Percentiles rank a stretch among this genome's conserved stretches.
phyloP scores from a whole-genome alignment of 495 filamentous ascomycete genomes.

The Talaromyces trachyspermus region DNA sequence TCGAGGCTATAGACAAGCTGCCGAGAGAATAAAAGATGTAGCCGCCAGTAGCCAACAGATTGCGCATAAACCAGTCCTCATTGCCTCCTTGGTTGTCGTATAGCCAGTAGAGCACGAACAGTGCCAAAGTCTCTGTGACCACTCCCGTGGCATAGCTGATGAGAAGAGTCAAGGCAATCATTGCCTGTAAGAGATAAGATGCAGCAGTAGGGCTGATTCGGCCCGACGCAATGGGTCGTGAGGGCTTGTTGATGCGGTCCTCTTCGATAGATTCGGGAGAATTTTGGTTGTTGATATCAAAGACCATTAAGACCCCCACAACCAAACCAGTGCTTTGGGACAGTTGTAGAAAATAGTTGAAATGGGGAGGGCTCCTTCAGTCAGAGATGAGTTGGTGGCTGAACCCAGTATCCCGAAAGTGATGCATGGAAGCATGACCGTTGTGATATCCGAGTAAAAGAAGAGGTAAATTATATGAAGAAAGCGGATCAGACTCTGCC shows the following conservation, averaged over 20 bases:
- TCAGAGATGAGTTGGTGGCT: slow-evolving; percentile 2
- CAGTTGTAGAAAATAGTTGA: neutral
- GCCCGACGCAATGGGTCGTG: slow-evolving; percentile 15
- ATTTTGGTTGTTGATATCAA: slow-evolving; percentile 18
- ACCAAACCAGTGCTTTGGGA: slow-evolving; percentile 1
- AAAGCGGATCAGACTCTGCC: neutral
- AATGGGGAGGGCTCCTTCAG: neutral
- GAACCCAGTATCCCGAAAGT: slow-evolving; percentile 6
- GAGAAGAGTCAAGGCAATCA: slow-evolving; percentile 8
- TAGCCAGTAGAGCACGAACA: slow-evolving; percentile 11
- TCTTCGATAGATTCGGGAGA: slow-evolving; percentile 11
- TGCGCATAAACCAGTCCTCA: slow-evolving; percentile 12
- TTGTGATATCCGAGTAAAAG: slow-evolving; percentile 8
- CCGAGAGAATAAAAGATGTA: slow-evolving; percentile 8
- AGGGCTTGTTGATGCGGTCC: slow-evolving; percentile 17
- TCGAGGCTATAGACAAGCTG: neutral
- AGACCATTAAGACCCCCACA: slow-evolving; percentile 8
- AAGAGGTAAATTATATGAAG: slow-evolving; percentile 6
- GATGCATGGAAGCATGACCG: slow-evolving; percentile 6
- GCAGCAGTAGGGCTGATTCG: slow-evolving; percentile 8
- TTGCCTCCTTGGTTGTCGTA: slow-evolving; percentile 12
- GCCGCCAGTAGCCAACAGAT: slow-evolving; percentile 12
- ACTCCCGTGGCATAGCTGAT: slow-evolving; percentile 4
- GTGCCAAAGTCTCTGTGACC: slow-evolving; percentile 1
- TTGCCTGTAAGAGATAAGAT: slow-evolving; percentile 8